A percentile compares a stretch with the other conserved stretches of the same genome.
These are phyloP conservation scores for Neurospora tetrasperma DNA, from an alignment of 495 filamentous ascomycete genomes.

Conservation along the genomic window DNA sequence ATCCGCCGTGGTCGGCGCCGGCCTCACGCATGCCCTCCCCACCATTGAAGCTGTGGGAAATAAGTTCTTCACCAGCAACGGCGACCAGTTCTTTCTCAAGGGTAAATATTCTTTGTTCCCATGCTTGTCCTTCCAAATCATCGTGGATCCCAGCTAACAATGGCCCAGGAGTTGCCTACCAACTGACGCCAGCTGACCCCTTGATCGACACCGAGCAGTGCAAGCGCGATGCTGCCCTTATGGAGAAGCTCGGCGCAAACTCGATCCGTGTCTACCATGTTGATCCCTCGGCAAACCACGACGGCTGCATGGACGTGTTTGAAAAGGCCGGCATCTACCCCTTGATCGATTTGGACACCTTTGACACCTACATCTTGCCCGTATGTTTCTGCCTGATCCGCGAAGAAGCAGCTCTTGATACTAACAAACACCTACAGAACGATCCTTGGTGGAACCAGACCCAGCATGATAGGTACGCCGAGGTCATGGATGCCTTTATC, in stretches of 20 bases:
- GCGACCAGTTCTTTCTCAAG: constrained; percentile 73
- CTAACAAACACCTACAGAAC: constrained; percentile 23
- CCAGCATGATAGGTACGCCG: constrained; percentile 53
- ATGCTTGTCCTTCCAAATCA: background rate
- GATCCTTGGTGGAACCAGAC: constrained; percentile 58
- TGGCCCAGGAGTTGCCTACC: constrained; percentile 16
- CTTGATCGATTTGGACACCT: constrained; percentile 77
- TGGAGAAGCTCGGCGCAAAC: constrained; percentile 74
- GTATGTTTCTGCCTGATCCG: constrained; percentile 29
- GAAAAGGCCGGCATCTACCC: constrained; percentile 67
- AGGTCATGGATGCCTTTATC: constrained; percentile 71
- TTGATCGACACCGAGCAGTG: constrained; percentile 69
- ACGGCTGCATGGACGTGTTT: constrained; percentile 61
- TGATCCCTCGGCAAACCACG: constrained; percentile 56
- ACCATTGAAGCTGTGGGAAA: constrained; percentile 62
- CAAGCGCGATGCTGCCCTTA: constrained; percentile 61
- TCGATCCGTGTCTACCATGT: constrained; percentile 87
- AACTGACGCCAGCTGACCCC: constrained; percentile 47
- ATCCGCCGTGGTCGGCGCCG: constrained; percentile 24
- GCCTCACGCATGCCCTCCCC: constrained; percentile 29
- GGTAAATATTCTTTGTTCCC: constrained; percentile 34
- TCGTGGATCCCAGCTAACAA: background rate
- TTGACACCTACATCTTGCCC: constrained; percentile 65
- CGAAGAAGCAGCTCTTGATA: constrained; percentile 6
- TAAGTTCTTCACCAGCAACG: constrained; percentile 74